A percentile compares a stretch with the other conserved stretches of the same genome.
phyloP scores from a whole-genome alignment of 805 yeast species.

The Metschnikowia lachancei region DNA sequence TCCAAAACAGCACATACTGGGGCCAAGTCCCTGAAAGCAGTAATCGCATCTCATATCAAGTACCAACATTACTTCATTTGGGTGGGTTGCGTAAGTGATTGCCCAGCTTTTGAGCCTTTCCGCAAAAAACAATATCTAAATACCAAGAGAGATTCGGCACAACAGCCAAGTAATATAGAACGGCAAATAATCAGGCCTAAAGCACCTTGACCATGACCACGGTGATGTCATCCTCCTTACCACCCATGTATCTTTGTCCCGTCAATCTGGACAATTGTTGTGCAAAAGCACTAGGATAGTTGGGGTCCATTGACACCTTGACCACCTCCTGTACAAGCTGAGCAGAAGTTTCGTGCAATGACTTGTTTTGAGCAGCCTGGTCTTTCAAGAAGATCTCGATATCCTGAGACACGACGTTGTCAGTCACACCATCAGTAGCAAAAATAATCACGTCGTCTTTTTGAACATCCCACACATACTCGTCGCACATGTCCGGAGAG shows the following conservation, averaged over 20 bases:
- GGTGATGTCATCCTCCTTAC: constrained; percentile 94
- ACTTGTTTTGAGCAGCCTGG: constrained; percentile 31
- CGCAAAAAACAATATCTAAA: too few species aligned
- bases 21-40: too few species aligned
- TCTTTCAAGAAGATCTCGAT: constrained; percentile 67
- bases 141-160: too few species aligned
- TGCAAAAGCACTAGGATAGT: constrained; percentile 82
- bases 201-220: constrained; percentile 67
- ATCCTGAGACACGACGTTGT: constrained; percentile 73
- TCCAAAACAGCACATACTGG: neutral
- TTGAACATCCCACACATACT: constrained; percentile 59
- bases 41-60: too few species aligned
- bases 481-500: constrained; percentile 66
- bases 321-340: constrained; percentile 66
- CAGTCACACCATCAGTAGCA: constrained; percentile 93
- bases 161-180: too few species aligned
- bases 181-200: neutral
- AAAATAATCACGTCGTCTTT: constrained; percentile 75
- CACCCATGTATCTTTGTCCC: constrained; percentile 75
- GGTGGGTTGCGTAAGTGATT: too few species aligned
- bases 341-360: constrained; percentile 47
- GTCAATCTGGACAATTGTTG: constrained; percentile 66
- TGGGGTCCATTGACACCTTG: constrained; percentile 65
- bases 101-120: too few species aligned
- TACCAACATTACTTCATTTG: neutral